A percentile compares a stretch with the other conserved stretches of the same genome.
Evolutionary conservation across 257 asterid species (phyloP).

Genomic region (Plantago ovata): DNA sequence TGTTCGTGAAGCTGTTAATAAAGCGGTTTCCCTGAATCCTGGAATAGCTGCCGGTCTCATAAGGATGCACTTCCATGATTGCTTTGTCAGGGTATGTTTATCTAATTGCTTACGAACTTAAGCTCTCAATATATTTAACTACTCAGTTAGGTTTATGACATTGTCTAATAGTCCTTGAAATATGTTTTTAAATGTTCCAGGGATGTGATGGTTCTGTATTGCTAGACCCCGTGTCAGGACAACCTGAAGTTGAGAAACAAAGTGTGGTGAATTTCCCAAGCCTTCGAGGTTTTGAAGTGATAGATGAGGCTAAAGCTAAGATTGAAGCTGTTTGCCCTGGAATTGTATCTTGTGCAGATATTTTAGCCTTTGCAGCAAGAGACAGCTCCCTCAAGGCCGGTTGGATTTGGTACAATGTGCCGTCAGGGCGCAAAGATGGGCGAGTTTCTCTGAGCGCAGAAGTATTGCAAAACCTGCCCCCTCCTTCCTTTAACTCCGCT

Average conservation of each 20-base stretch:
- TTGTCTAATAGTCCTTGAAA: background rate
- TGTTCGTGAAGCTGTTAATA: slow-evolving; percentile 38
- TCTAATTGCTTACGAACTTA: no score
- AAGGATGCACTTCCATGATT: slow-evolving; percentile 61
- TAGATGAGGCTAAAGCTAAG: slow-evolving; percentile 43
- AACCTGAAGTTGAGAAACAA: slow-evolving; percentile 39
- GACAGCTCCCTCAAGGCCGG: slow-evolving; percentile 48
- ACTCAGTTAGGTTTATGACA: background rate
- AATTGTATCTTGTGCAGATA: slow-evolving; percentile 54
- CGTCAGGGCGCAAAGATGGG: slow-evolving; percentile 51
- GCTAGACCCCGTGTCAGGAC: slow-evolving; percentile 35
- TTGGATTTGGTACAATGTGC: slow-evolving; percentile 32
- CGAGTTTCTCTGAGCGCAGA: slow-evolving; percentile 36
- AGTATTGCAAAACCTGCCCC: slow-evolving; percentile 33
- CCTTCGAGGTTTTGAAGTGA: slow-evolving; percentile 49
- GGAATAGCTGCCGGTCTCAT: slow-evolving; percentile 57
- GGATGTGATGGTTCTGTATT: slow-evolving; percentile 58
- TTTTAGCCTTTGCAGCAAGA: slow-evolving; percentile 51
- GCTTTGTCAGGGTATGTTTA: slow-evolving; percentile 51
- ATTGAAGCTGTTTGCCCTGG: slow-evolving; percentile 39
- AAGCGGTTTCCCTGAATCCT: slow-evolving; percentile 36
- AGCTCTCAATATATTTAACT: no score
- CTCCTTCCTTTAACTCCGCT: slow-evolving; percentile 33
- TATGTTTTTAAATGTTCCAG: slow-evolving; percentile 21
- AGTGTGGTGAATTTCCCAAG: slow-evolving; percentile 30